phyloP scores from a whole-genome alignment of 345 rosid genomes.

The Salix koriyanagi region DNA sequence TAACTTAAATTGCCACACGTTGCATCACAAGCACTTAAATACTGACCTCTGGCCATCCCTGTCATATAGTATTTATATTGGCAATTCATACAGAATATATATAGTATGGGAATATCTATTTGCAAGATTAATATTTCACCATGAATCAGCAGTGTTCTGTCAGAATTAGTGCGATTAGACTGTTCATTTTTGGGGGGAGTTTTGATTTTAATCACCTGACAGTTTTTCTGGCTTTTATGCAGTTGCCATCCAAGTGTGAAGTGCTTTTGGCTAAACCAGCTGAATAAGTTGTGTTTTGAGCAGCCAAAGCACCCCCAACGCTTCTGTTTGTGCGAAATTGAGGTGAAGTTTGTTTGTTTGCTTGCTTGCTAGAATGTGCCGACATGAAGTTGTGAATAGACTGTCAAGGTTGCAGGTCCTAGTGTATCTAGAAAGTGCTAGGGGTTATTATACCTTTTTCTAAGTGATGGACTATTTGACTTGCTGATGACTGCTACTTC shows the following conservation, averaged over 20 bases:
- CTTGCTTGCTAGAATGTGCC: constrained; percentile 14
- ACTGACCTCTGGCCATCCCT: background rate
- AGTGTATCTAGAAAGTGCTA: background rate
- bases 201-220: background rate
- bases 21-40: background rate
- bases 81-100: background rate
- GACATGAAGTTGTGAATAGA: constrained; percentile 18
- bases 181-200: background rate
- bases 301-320: background rate
- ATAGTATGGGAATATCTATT: background rate
- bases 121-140: background rate
- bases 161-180: too few relatives aligned
- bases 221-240: background rate
- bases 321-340: background rate
- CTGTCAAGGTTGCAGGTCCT: background rate
- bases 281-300: background rate
- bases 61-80: background rate
- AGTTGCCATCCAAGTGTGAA: constrained; percentile 1
- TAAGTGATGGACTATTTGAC: background rate
- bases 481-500: background rate
- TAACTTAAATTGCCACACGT: background rate
- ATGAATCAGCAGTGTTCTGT: background rate
- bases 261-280: background rate
- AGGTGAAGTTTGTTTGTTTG: constrained; percentile 12
- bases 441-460: background rate